phyloP scores from a whole-genome alignment of 805 yeast species.

The Isabelozyma heimii region DNA sequence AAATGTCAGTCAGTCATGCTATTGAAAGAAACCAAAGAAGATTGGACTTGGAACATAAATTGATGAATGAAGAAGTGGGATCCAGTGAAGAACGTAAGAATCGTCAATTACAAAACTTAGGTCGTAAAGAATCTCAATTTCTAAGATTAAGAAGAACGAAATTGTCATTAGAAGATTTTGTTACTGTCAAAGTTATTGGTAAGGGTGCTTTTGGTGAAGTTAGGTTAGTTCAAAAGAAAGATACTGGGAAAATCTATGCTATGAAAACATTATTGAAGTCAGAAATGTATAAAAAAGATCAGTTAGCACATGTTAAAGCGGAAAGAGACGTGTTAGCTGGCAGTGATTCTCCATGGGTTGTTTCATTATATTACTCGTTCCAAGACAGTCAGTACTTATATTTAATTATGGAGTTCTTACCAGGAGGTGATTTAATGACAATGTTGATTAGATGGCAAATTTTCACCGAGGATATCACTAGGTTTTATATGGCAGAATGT shows the following conservation, averaged over 20 bases:
- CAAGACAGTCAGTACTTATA: constrained; percentile 75
- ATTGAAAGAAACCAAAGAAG: constrained; percentile 94
- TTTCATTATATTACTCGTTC: constrained; percentile 75
- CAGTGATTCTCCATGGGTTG: constrained; percentile 87
- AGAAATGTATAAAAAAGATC: constrained; percentile 94
- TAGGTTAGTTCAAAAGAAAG: constrained; percentile 86
- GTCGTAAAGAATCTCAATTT: constrained; percentile 85
- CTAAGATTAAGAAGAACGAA: constrained; percentile 82
- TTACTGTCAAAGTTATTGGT: constrained; percentile 87
- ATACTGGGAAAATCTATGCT: constrained; percentile 88
- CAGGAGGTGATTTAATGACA: constrained; percentile 90
- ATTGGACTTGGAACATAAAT: constrained; percentile 72
- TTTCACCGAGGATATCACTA: constrained; percentile 86
- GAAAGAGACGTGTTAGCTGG: constrained; percentile 94
- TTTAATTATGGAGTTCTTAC: constrained; percentile 75
- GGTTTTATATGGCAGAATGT: constrained; percentile 95
- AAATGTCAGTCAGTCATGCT: constrained; percentile 84
- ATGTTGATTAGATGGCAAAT: constrained; percentile 94
- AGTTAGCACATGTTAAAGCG: constrained; percentile 91
- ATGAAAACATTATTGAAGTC: constrained; percentile 89
- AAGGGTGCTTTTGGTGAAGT: constrained; percentile 99
- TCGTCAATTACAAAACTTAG: constrained; percentile 77
- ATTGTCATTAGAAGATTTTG: constrained; percentile 77
- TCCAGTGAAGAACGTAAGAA: constrained; percentile 79
- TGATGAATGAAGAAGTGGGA: constrained; percentile 62